Conservation (phyloP, 2,329 filamentous ascomycete species). For the Verticillium longisporum region DNA sequence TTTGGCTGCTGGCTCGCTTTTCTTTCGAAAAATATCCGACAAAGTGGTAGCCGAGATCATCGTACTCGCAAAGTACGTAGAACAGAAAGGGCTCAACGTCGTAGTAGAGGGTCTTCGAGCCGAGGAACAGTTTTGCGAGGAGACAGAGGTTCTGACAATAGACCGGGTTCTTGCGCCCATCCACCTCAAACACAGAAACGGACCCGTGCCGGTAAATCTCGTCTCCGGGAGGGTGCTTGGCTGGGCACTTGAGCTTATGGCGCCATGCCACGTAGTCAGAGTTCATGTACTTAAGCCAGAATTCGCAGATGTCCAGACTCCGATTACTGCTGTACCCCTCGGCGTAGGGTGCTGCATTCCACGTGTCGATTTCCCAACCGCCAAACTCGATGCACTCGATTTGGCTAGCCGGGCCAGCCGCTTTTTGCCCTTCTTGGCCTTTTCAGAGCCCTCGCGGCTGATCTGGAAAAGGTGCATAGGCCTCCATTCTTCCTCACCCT, state of each 20-base stretch:
- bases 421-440: conserved; percentile 58
- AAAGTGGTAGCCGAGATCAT: conserved; percentile 88
- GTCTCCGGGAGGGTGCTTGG: conserved; percentile 93
- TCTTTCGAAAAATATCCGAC: conserved; percentile 99
- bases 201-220: conserved; percentile 93
- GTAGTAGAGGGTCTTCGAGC: conserved; percentile 96
- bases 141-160: conserved; percentile 98
- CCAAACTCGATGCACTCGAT: conserved; percentile 99
- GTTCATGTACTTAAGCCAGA: conserved; percentile 99
- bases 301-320: conserved; percentile 98
- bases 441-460: conserved; percentile 47
- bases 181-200: conserved; percentile 94
- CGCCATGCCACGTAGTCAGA: conserved; percentile 97
- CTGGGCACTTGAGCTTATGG: conserved; percentile 93
- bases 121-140: conserved; percentile 93
- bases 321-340: conserved; percentile 97
- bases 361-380: conserved; percentile 95
- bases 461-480: conserved; percentile 54
- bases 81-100: conserved; percentile 96
- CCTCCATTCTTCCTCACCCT: conserved; percentile 89
- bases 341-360: conserved; percentile 97
- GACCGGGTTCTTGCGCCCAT: conserved; percentile 91
- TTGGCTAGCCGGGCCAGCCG: conserved; percentile 82
- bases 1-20: conserved; percentile 87
- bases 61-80: conserved; percentile 93